Conservation (phyloP, 208 protist genomes). For the Naegleria gruberi region DNA sequence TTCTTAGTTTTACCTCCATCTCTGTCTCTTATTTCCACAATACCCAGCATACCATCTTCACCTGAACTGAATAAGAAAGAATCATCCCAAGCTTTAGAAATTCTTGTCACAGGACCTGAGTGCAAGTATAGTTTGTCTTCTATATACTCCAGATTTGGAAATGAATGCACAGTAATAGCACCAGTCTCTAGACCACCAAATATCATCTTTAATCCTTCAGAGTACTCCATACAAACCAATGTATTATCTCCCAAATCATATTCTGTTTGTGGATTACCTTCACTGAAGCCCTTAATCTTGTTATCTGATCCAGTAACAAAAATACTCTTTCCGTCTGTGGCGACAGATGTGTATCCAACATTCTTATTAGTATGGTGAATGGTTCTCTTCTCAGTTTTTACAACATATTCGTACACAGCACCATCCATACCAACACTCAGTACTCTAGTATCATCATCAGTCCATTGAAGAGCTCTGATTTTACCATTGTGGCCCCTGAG, state of each 20-base stretch:
- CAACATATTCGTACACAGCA: slow-evolving; percentile 84
- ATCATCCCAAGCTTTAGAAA: slow-evolving; percentile 79
- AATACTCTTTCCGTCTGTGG: slow-evolving; percentile 68
- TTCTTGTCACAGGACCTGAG: slow-evolving; percentile 60
- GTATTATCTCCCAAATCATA: slow-evolving; percentile 60
- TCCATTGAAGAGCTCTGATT: slow-evolving; percentile 69
- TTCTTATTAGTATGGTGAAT: slow-evolving; percentile 79
- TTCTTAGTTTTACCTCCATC: slow-evolving; percentile 59
- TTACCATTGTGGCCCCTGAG: slow-evolving; percentile 89
- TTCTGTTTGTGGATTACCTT: slow-evolving; percentile 49
- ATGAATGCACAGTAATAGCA: slow-evolving; percentile 73
- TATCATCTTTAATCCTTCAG: slow-evolving; percentile 73
- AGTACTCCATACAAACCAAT: slow-evolving; percentile 69
- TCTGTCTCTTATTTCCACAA: slow-evolving; percentile 76
- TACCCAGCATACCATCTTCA: slow-evolving; percentile 78
- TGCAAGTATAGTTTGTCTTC: slow-evolving; percentile 78
- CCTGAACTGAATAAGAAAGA: slow-evolving; percentile 77
- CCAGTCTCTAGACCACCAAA: slow-evolving; percentile 83
- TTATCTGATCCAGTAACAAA: slow-evolving; percentile 84
- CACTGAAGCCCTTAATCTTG: slow-evolving; percentile 75
- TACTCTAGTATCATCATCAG: slow-evolving; percentile 78
- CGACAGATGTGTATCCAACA: slow-evolving; percentile 74
- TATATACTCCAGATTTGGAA: slow-evolving; percentile 62
- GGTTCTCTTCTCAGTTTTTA: slow-evolving; percentile 78
- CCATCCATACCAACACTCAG: slow-evolving; percentile 83